A percentile compares a stretch with the other conserved stretches of the same genome.
phyloP scores from a whole-genome alignment of 495 filamentous ascomycete species.

The Niebla homalea region DNA sequence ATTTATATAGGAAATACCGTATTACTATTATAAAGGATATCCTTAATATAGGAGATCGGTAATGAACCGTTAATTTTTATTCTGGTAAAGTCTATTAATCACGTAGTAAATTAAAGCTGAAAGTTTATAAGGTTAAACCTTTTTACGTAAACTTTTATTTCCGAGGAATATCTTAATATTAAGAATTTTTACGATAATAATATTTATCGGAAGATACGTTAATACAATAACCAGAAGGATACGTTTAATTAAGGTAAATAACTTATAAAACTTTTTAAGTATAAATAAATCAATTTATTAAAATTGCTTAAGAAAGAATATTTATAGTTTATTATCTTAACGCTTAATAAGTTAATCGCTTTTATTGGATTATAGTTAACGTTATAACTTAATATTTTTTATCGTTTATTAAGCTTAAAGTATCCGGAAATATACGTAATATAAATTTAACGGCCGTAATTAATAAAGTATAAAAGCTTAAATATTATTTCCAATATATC shows the following conservation, averaged over 20 bases:
- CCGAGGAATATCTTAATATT: neutral
- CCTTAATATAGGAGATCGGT: too few species aligned
- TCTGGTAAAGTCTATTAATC: neutral
- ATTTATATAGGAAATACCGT: neutral
- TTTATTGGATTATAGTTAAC: neutral
- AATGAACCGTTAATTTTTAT: neutral
- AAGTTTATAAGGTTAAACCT: neutral
- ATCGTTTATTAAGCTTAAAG: too few species aligned
- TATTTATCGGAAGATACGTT: neutral
- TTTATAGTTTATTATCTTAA: neutral
- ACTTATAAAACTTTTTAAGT: neutral
- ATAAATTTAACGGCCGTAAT: too few species aligned
- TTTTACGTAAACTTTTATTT: neutral
- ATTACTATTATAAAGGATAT: neutral
- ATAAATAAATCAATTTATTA: conserved; percentile 1
- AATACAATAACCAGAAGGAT: conserved; percentile 3
- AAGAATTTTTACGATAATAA: neutral
- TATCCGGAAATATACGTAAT: too few species aligned
- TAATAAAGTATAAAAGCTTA: too few species aligned
- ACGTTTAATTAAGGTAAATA: conserved; percentile 1
- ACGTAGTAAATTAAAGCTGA: neutral
- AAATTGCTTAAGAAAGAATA: conserved; percentile 2
- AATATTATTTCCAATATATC: too few species aligned
- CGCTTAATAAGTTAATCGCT: too few species aligned
- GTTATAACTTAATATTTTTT: too few species aligned